Evolutionary conservation across 257 asterid genomes (phyloP).

Genomic region (Lycium ferocissimum): DNA sequence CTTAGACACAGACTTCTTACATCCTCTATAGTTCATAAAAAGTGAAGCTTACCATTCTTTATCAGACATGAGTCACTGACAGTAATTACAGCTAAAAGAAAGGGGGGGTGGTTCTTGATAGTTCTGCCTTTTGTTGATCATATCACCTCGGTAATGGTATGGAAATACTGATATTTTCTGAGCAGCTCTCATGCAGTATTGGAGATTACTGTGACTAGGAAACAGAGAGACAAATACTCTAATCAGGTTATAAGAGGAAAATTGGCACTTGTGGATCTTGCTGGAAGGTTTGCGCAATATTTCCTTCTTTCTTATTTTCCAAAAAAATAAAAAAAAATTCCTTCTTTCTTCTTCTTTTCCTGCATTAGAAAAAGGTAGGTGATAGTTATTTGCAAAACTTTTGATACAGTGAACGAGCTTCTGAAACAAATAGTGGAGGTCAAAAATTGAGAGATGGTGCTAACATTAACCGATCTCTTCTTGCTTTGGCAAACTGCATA

Average conservation of each 20-base stretch:
- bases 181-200: slow-evolving; percentile 94
- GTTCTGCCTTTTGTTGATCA: background rate
- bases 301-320: slow-evolving; percentile 7
- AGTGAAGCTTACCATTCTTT: slow-evolving; percentile 16
- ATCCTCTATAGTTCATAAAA: slow-evolving; percentile 5
- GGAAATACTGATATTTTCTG: slow-evolving; percentile 30
- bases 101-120: slow-evolving; percentile 14
- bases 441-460: slow-evolving; percentile 98
- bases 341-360: slow-evolving; percentile 14
- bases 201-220: slow-evolving; percentile 83
- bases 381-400: slow-evolving; percentile 29
- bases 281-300: slow-evolving; percentile 79
- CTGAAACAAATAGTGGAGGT: slow-evolving; percentile 93
- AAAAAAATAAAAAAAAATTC: too few relatives aligned
- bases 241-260: slow-evolving; percentile 87
- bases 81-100: slow-evolving; percentile 1
- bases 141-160: slow-evolving; percentile 17
- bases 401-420: slow-evolving; percentile 87
- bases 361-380: slow-evolving; percentile 33
- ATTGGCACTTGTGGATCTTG: slow-evolving; percentile 96
- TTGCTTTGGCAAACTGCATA: slow-evolving; percentile 97
- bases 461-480: slow-evolving; percentile 90
- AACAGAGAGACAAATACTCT: slow-evolving; percentile 66
- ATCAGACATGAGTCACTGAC: background rate
- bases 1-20: slow-evolving; percentile 4